A percentile compares a stretch with the other conserved stretches of the same genome.
Conservation (phyloP, 1,139 yeast species). For the Kurtzmaniella natalensis region DNA sequence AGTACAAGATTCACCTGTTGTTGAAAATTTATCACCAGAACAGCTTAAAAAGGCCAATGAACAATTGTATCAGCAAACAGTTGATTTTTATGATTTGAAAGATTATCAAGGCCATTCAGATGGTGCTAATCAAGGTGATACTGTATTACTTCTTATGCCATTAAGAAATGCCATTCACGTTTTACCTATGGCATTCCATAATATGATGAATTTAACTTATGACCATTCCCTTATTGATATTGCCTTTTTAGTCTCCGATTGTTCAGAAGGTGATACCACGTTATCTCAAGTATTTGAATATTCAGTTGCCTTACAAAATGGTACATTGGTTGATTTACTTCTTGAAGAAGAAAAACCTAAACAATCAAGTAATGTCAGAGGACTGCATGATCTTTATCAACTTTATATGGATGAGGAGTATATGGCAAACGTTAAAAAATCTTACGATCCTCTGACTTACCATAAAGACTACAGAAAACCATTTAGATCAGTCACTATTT, state of each 20-base stretch:
- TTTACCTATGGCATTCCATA: conserved; percentile 77
- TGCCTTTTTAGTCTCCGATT: conserved; percentile 82
- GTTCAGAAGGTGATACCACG: conserved; percentile 72
- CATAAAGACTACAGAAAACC: conserved; percentile 65
- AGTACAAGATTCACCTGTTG: conserved; percentile 7
- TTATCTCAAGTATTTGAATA: conserved; percentile 63
- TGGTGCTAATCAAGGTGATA: conserved; percentile 58
- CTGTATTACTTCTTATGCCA: conserved; percentile 70
- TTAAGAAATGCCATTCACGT: conserved; percentile 79
- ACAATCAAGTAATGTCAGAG: conserved; percentile 29
- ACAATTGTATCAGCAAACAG: conserved; percentile 27
- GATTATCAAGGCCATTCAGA: conserved; percentile 51
- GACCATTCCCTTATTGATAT: conserved; percentile 78
- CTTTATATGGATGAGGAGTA: conserved; percentile 68
- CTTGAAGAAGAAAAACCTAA: conserved; percentile 34
- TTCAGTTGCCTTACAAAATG: conserved; percentile 65
- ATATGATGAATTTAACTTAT: conserved; percentile 80
- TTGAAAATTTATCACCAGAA: no score
- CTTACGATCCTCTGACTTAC: conserved; percentile 53
- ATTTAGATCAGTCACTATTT: conserved; percentile 71
- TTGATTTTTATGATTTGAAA: conserved; percentile 59
- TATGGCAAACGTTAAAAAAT: conserved; percentile 49
- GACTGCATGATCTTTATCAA: conserved; percentile 59
- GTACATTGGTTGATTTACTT: conserved; percentile 53
- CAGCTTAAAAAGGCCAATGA: no score